phyloP scores from a whole-genome alignment of 805 yeast species.

The Candida vartiovaarae region DNA sequence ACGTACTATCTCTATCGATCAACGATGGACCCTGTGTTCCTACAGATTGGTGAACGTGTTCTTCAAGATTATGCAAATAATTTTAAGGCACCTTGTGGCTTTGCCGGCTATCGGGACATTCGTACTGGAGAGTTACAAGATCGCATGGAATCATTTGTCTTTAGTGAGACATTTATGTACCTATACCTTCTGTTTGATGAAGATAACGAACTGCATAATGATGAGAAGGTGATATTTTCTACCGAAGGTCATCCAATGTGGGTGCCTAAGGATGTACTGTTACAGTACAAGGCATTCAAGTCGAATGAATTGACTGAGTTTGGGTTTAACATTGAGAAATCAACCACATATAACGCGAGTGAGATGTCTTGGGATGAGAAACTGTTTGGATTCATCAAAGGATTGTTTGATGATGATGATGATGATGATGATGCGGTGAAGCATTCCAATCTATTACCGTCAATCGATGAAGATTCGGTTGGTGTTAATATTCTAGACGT shows the following conservation, averaged over 20 bases:
- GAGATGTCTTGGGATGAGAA: constrained; percentile 2
- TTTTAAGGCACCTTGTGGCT: constrained; percentile 67
- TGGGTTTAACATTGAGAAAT: neutral
- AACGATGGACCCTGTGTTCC: constrained; percentile 77
- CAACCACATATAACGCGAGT: neutral
- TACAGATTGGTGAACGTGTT: constrained; percentile 65
- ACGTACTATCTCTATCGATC: constrained; percentile 79
- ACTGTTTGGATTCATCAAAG: constrained; percentile 6
- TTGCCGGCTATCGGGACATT: constrained; percentile 68
- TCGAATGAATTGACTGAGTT: neutral
- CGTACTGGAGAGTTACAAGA: constrained; percentile 56
- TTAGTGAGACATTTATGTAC: constrained; percentile 84
- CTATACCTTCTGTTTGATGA: constrained; percentile 73
- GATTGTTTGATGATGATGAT: constrained; percentile 3
- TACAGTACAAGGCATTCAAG: constrained; percentile 18
- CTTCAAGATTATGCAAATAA: constrained; percentile 45
- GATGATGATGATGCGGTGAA: neutral
- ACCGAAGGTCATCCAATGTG: constrained; percentile 94
- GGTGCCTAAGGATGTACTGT: constrained; percentile 37
- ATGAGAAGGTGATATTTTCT: constrained; percentile 40
- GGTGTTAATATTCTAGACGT: constrained; percentile 1
- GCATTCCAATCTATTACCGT: too few relatives aligned
- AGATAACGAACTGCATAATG: constrained; percentile 45
- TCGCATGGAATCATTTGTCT: constrained; percentile 86
- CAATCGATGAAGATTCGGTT: neutral